Evolutionary conservation across 1,284 basidiomycete genomes (phyloP), one percentile per base, ranked within the genome.

Genomic region (Marasmius sp.): DNA sequence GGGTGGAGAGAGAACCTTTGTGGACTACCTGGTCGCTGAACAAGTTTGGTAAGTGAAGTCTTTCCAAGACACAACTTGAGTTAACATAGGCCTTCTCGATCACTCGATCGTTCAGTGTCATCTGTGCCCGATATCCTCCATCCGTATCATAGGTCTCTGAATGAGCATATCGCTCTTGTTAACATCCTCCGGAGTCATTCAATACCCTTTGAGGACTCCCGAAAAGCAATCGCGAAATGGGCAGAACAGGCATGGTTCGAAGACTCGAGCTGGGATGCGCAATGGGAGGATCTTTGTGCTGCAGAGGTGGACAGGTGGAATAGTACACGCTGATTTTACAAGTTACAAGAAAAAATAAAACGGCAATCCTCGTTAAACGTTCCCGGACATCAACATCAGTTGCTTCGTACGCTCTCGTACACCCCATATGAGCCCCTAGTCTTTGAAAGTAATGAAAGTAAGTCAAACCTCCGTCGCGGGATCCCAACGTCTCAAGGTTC

Each of bases 21-120:
- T 93, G 91, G 91, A 77, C 83, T 33, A 92, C 91, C 11, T 93
- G 92, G 91, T 79, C 91, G 1, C 72, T 93, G 33, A 87, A 90
- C 67, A 87, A 83, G 71, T 92, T 93, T 63, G 89, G 91, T 89
- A 5, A 38, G 18, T 60, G 11, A 27, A 20, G 27, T 38, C 5
- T 36, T 49, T 3, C 33, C 33, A 36, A 6, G n/a, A 18, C 6
- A 22, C 49, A 6, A 12, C 45, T 38, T 16, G 56, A 2, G 53
- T 47, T 61, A 45, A 57, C 12, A 18, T 45, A 14, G 45, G 16
- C 18, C 16, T 8, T 3, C 16, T 33, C 50, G 16, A 36, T 20
- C n/a, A 6, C 16, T 20, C 12, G 27, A 12, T 12, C 14, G 48
- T 39, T 33, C 64, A 93, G 91, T 85, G 12, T 81, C 80, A 16